phyloP scores from a whole-genome alignment of 371 early-diverging fungal genomes.

The Mycotypha africana region DNA sequence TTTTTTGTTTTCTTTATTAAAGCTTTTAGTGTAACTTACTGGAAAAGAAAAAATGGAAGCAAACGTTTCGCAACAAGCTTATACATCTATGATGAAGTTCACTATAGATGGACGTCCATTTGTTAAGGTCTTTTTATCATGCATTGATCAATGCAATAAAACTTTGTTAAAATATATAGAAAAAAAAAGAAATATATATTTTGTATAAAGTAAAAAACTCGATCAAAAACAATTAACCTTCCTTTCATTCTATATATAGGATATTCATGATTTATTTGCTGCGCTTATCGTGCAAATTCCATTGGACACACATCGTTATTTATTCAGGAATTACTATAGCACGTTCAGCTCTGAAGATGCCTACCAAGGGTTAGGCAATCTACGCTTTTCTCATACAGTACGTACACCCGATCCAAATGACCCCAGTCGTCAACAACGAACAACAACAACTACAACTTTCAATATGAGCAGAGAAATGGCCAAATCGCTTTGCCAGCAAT shows the following conservation, averaged over 20 bases:
- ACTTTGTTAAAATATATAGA: no score
- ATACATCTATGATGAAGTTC: slow-evolving; percentile 46
- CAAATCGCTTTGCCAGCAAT: slow-evolving; percentile 56
- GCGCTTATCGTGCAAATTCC: slow-evolving; percentile 57
- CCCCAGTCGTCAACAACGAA: slow-evolving; percentile 39
- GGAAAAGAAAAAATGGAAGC: slow-evolving; percentile 19
- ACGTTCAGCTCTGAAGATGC: slow-evolving; percentile 60
- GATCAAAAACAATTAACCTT: no score
- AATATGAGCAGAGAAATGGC: slow-evolving; percentile 64
- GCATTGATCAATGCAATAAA: no score
- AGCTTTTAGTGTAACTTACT: background rate
- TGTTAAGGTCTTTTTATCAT: slow-evolving; percentile 44
- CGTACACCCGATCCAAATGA: slow-evolving; percentile 56
- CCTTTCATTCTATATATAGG: slow-evolving; percentile 37
- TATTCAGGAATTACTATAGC: slow-evolving; percentile 53
- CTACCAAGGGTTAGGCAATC: slow-evolving; percentile 43
- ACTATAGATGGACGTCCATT: slow-evolving; percentile 44
- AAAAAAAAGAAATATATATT: no score
- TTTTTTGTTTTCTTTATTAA: background rate
- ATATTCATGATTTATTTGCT: slow-evolving; percentile 59
- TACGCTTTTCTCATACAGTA: slow-evolving; percentile 50
- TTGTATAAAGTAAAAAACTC: no score
- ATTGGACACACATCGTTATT: slow-evolving; percentile 46
- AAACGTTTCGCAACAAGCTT: slow-evolving; percentile 35
- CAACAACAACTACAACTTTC: slow-evolving; percentile 60